phyloP scores from a whole-genome alignment of 768 basidiomycete genomes.

The Tulasnella calospora region DNA sequence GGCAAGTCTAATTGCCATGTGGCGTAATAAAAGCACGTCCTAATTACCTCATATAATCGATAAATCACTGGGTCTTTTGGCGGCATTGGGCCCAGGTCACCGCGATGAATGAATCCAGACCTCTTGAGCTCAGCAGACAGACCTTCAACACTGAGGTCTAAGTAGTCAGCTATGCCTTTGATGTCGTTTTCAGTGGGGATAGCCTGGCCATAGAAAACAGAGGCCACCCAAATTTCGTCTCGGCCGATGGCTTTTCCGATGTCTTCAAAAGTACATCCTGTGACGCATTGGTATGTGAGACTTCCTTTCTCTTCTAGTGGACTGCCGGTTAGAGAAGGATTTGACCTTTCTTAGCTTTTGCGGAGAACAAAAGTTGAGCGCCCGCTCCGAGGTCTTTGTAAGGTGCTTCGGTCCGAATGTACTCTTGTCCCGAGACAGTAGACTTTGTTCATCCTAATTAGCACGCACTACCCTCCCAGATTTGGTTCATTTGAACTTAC shows the following conservation, averaged over 20 bases:
- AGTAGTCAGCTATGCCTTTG: constrained; percentile 10
- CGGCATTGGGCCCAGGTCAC: constrained; percentile 29
- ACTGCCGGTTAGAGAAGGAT: not conserved
- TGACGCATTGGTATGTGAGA: not conserved
- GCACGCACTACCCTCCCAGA: not conserved
- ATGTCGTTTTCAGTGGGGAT: constrained; percentile 10
- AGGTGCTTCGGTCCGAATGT: constrained; percentile 11
- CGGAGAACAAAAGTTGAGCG: not conserved
- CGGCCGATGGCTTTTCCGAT: constrained; percentile 29
- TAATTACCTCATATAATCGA: constrained; percentile 31
- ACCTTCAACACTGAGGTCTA: not conserved
- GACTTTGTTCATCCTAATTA: not conserved
- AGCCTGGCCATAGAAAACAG: constrained; percentile 32
- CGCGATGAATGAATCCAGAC: constrained; percentile 26
- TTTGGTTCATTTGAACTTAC: not conserved
- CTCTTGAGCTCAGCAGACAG: constrained; percentile 6
- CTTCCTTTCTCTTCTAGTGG: not conserved
- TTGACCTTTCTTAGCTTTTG: constrained; percentile 10
- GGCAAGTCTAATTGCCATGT: constrained; percentile 10
- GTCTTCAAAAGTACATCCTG: constrained; percentile 28
- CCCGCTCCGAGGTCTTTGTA: constrained; percentile 9
- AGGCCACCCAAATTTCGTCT: constrained; percentile 31
- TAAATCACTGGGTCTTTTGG: constrained; percentile 32
- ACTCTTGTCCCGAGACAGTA: not conserved
- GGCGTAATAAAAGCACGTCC: constrained; percentile 6